Evolutionary conservation across 2,329 filamentous ascomycete species (phyloP), one percentile per base, ranked within the genome.

Genomic region (Albifimbria verrucaria): DNA sequence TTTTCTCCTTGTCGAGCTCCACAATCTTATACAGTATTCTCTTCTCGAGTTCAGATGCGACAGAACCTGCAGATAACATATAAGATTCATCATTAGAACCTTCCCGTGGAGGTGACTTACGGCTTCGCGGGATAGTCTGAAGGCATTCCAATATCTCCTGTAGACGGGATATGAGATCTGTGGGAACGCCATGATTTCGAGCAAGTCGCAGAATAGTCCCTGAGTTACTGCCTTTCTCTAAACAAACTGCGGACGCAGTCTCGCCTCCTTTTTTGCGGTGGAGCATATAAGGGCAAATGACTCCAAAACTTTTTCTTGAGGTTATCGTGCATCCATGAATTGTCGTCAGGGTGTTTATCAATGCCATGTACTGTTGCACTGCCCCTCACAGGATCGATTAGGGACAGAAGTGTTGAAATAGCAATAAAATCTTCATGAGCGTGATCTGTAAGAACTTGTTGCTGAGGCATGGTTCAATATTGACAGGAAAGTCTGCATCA

Each of bases 211-310:
- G 28, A 3, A 65, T 52, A n/a, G 57, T 60, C 7, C 59, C 64
- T 39, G 41, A 51, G 21, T 60, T 58, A 18, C 45, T 36, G 21
- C 52, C 50, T 46, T 64, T 59, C 53, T 66, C 64, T 51, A 68
- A 46, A 48, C 61, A 63, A 10, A 62, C 65, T n/a, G 64, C 65
- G 3, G 65, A 62, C 22, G 62, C 64, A 12, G 56, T 62, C 7
- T 64, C 56, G 0, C 53, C 49, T 6, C 59, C 59, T 26, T 45
- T 48, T 23, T 54, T 1, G 57, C 59, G 7, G 56, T 64, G 3
- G 63, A 61, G 50, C 58, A 64, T 4, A 67, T 53, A 18, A 67
- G 50, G 1, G 65, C 64, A 45, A 67, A 62, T 3, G 65, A 66
- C 48, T 66, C 65, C 2, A 65, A 61, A 66, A 67, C 49, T 65